phyloP scores from a whole-genome alignment of 192 early-diverging fungal species.

The Chytriomyces hyalinus region DNA sequence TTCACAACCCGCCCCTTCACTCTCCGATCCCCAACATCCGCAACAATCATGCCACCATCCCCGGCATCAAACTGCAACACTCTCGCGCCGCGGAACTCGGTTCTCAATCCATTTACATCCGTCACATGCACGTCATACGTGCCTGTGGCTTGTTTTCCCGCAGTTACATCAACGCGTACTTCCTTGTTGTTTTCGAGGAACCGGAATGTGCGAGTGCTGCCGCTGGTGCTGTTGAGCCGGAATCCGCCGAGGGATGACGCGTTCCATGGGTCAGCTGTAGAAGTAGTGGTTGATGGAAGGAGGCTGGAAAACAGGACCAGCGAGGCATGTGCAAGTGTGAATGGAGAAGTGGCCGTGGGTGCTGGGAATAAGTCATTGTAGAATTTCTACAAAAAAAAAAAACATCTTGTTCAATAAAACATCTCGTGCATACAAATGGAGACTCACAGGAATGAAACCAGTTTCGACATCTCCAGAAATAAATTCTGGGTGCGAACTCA shows the following conservation, averaged over 20 bases:
- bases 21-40: slow-evolving; percentile 66
- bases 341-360: slow-evolving; percentile 42
- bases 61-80: neutral
- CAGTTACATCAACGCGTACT: slow-evolving; percentile 14
- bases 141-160: neutral
- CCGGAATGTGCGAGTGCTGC: slow-evolving; percentile 5
- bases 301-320: slow-evolving; percentile 46
- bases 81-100: slow-evolving; percentile 15
- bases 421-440: too few relatives aligned
- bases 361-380: slow-evolving; percentile 66
- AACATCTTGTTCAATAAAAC: slow-evolving; percentile 41
- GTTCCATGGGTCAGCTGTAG: slow-evolving; percentile 59
- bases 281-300: slow-evolving; percentile 27
- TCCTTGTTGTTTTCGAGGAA: slow-evolving; percentile 33
- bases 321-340: slow-evolving; percentile 72
- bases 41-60: slow-evolving; percentile 41
- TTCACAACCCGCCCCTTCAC: slow-evolving; percentile 69
- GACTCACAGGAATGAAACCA: slow-evolving; percentile 74
- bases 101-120: slow-evolving; percentile 3
- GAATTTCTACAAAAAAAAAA: slow-evolving; percentile 60
- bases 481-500: slow-evolving; percentile 84
- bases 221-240: slow-evolving; percentile 54
- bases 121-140: slow-evolving; percentile 22
- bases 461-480: slow-evolving; percentile 89
- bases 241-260: slow-evolving; percentile 31